Evolutionary conservation across 2,329 filamentous ascomycete species (phyloP).

Genomic region (Colletotrichum incanum): DNA sequence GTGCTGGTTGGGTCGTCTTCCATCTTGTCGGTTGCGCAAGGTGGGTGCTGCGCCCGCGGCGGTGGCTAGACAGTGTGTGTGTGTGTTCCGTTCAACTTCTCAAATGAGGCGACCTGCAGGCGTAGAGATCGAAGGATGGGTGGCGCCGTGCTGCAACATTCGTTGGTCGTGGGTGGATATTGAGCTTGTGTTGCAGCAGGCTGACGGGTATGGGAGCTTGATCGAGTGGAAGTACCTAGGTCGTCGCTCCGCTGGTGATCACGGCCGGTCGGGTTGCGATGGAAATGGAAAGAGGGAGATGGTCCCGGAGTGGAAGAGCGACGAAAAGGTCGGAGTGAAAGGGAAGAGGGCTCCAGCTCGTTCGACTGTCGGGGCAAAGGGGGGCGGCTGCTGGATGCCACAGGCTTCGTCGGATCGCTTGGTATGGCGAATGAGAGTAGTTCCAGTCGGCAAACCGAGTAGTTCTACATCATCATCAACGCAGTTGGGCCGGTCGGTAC

Average conservation of each 20-base stretch:
- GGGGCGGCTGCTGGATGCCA: not conserved
- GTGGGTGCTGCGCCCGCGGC: not conserved
- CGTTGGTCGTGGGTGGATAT: constrained; percentile 23
- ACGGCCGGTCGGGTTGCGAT: constrained; percentile 3
- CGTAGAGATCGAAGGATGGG: constrained; percentile 10
- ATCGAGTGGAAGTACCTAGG: constrained; percentile 5
- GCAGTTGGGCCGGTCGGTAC: not conserved
- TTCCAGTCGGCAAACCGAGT: not conserved
- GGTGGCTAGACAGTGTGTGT: constrained; percentile 2
- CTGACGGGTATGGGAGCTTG: constrained; percentile 20
- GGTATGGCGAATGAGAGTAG: not conserved
- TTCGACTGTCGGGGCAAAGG: not conserved
- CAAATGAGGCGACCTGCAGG: constrained; percentile 42
- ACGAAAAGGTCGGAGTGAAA: not conserved
- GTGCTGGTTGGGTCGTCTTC: constrained; percentile 19
- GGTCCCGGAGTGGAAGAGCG: constrained; percentile 7
- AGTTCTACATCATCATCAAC: not conserved
- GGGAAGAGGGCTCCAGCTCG: not conserved
- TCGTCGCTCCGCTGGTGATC: not conserved
- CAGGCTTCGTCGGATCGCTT: not conserved
- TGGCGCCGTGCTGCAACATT: constrained; percentile 38
- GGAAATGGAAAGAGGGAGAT: constrained; percentile 10
- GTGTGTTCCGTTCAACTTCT: not conserved
- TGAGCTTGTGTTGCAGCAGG: constrained; percentile 29
- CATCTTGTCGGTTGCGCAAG: constrained; percentile 28